phyloP scores from a whole-genome alignment of 2,329 filamentous ascomycete genomes.

The Setomelanomma holmii region DNA sequence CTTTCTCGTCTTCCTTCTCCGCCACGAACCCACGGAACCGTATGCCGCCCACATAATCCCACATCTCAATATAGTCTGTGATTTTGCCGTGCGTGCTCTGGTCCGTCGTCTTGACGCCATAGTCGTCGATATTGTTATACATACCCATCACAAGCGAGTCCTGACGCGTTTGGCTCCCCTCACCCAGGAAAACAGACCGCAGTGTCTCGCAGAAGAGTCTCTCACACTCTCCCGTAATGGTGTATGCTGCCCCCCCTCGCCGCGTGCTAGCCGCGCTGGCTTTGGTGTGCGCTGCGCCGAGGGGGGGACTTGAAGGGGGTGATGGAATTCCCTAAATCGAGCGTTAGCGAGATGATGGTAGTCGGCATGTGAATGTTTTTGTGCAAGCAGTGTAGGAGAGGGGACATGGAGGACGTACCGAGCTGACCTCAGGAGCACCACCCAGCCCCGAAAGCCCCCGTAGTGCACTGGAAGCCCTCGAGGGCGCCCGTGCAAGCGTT shows the following conservation, averaged over 20 bases:
- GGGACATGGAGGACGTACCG: conserved; percentile 41
- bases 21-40: conserved; percentile 87
- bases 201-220: conserved; percentile 99
- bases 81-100: conserved; percentile 44
- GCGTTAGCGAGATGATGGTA: not conserved
- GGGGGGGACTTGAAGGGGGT: conserved; percentile 87
- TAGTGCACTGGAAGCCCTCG: conserved; percentile 62
- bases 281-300: no score
- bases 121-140: conserved; percentile 46
- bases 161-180: conserved; percentile 78
- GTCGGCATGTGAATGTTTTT: no score
- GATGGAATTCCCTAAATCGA: conserved; percentile 76
- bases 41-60: conserved; percentile 83
- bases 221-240: conserved; percentile 99
- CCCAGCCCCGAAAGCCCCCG: conserved; percentile 72
- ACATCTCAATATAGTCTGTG: conserved; percentile 76
- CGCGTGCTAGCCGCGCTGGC: no score
- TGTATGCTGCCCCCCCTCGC: conserved; percentile 93
- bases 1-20: conserved; percentile 72
- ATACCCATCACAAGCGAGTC: conserved; percentile 89
- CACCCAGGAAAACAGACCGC: conserved; percentile 93
- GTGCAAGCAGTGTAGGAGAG: not conserved
- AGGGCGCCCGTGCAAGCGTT: conserved; percentile 70
- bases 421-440: conserved; percentile 56
- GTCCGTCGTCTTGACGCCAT: conserved; percentile 21